These are phyloP conservation scores for Ascodesmis nigricans DNA, from an alignment of 495 filamentous ascomycete species.

Conservation along the genomic window DNA sequence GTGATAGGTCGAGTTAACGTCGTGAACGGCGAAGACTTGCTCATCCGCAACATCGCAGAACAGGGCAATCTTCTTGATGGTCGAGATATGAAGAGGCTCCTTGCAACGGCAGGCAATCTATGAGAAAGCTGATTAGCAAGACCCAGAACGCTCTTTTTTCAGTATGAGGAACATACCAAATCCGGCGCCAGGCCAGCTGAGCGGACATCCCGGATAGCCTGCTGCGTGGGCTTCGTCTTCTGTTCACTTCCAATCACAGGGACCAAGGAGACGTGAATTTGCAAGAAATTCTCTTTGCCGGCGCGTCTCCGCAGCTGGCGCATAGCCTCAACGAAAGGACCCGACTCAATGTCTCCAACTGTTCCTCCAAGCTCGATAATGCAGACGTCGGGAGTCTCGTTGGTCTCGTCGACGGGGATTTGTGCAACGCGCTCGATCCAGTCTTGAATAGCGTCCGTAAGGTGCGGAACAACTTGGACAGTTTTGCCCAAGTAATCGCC, in stretches of 20 bases:
- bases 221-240: conserved; percentile 94
- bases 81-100: conserved; percentile 41
- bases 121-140: conserved; percentile 3
- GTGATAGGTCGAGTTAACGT: conserved; percentile 74
- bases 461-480: conserved; percentile 80
- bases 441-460: conserved; percentile 76
- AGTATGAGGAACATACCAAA: conserved; percentile 32
- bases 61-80: conserved; percentile 68
- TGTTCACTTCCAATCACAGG: conserved; percentile 59
- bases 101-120: conserved; percentile 85
- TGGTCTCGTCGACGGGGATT: conserved; percentile 70
- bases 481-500: conserved; percentile 84
- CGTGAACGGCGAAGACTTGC: conserved; percentile 66
- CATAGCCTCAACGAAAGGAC: conserved; percentile 74
- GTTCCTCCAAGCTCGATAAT: conserved; percentile 66
- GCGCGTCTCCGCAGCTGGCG: conserved; percentile 48
- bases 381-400: conserved; percentile 71
- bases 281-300: conserved; percentile 61
- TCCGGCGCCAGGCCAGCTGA: conserved; percentile 64
- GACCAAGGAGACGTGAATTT: conserved; percentile 66
- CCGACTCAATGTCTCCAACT: conserved; percentile 78
- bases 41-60: conserved; percentile 62
- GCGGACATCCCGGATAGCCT: conserved; percentile 60
- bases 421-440: conserved; percentile 76
- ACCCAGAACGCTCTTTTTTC: no score